phyloP scores from a whole-genome alignment of 345 rosid species.

The Populus alba region DNA sequence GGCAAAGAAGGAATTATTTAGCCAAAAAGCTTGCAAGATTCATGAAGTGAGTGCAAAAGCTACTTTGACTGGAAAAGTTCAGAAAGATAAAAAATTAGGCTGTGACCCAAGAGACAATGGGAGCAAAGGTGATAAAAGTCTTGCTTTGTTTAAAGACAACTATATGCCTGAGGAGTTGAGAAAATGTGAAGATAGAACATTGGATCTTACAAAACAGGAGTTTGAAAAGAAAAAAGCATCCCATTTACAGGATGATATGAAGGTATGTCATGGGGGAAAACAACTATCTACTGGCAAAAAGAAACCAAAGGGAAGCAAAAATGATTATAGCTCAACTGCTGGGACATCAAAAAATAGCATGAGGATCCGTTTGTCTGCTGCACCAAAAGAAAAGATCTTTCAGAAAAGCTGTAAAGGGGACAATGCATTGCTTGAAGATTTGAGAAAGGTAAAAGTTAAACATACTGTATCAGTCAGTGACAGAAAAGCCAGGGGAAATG shows the following conservation, averaged over 20 bases:
- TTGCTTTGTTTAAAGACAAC: conserved; percentile 18
- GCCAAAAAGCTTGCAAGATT: background rate
- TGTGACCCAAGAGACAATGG: conserved; percentile 36
- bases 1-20: background rate
- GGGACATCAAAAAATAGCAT: conserved; percentile 38
- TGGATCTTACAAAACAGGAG: conserved; percentile 35
- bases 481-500: conserved; percentile 52
- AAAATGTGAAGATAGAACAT: background rate
- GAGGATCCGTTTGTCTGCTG: conserved; percentile 34
- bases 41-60: conserved; percentile 40
- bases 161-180: background rate
- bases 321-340: conserved; percentile 23
- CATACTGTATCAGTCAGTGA: conserved; percentile 33
- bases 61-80: conserved; percentile 39
- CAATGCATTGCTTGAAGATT: conserved; percentile 47
- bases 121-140: conserved; percentile 25
- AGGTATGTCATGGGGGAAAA: conserved; percentile 39
- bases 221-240: conserved; percentile 18
- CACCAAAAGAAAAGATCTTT: conserved; percentile 37
- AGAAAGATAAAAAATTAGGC: conserved; percentile 47
- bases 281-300: conserved; percentile 36
- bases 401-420: conserved; percentile 36
- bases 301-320: conserved; percentile 43
- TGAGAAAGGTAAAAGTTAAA: background rate
- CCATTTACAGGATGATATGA: conserved; percentile 31